Evolutionary conservation across 108 stramenopile species (phyloP), one percentile per base, ranked within the genome.

Genomic region (Nitzschia inconspicua): DNA sequence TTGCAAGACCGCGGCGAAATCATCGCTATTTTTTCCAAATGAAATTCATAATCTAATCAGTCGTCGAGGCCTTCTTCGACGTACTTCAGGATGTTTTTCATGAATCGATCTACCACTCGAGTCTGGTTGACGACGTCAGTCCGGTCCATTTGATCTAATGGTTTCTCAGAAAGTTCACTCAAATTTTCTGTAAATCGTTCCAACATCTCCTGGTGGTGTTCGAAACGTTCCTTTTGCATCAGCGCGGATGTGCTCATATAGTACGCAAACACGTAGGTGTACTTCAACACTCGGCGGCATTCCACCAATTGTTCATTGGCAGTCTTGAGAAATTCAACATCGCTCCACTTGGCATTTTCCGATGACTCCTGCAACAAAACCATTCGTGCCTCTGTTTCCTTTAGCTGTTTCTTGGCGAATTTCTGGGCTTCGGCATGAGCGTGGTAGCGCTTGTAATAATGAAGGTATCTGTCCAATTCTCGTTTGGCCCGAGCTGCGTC

Each of bases 361-460:
- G 70, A 72, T 29, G 72, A 77, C 65, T 94, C 94, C 77, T 96
- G 96, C 62, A 97, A 75, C 16, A 86, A 57, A 16, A 96, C 75
- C 97, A 99, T 98, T 13, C 95, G 57, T 36, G 68, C 46, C 65
- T 97, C 96, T 9, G 96, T 95, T 47, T 80, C 82, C 47, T 83
- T 78, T 32, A 94, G 77, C 59, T 89, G 93, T 47, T 79, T 85
- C 62, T 74, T 76, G 29, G 99, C 98, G 77, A 96, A 96, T 51
- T 80, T 84, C 64, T 97, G 88, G 5, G 95, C 97, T 57, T 83
- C 79, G 32, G 88, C 62, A 71, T 99, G 99, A 5, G 82, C 86
- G 70, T 97, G 96, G 60, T 74, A 96, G 26, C 97, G 93, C 71
- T 95, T 83, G 94, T 97, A 98, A 76, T 97, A 99, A 82, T 98